Evolutionary conservation across 805 yeast species (phyloP).

Genomic region (Cyberlindnera xylosilytica): DNA sequence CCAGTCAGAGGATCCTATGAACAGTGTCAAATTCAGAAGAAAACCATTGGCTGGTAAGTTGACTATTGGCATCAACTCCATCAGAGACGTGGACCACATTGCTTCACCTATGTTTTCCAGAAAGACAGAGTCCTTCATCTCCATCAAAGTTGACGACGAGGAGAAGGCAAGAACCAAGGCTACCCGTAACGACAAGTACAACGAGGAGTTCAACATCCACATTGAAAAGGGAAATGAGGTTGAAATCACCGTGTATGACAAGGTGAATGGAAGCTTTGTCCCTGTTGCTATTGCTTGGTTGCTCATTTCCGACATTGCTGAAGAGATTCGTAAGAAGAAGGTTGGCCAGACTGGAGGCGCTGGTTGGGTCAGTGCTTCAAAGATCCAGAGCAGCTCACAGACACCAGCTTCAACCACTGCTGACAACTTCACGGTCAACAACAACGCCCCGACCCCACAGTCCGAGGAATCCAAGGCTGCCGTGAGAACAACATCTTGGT

Average conservation of each 20-base stretch:
- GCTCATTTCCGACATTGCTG: conserved; percentile 85
- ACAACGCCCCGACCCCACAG: conserved; percentile 10
- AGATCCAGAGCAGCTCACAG: conserved; percentile 32
- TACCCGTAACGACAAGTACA: conserved; percentile 76
- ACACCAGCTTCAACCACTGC: conserved; percentile 19
- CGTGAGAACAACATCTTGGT: conserved; percentile 73
- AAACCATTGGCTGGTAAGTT: conserved; percentile 82
- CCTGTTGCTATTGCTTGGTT: conserved; percentile 96
- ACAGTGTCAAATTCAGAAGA: conserved; percentile 71
- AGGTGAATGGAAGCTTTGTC: conserved; percentile 51
- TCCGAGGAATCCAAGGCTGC: conserved; percentile 21
- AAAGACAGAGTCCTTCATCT: conserved; percentile 74
- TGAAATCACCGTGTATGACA: conserved; percentile 85
- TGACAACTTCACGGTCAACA: conserved; percentile 24
- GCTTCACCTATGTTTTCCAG: conserved; percentile 77
- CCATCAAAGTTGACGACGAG: conserved; percentile 85
- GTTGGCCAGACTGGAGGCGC: conserved; percentile 73
- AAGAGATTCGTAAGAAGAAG: conserved; percentile 88
- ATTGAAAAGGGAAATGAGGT: conserved; percentile 92
- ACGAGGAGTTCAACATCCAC: conserved; percentile 74
- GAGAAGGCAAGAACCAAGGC: conserved; percentile 73
- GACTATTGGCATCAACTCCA: conserved; percentile 66
- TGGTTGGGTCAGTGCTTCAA: conserved; percentile 88
- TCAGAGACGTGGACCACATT: conserved; percentile 90
- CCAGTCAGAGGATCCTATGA: conserved; percentile 50